Evolutionary conservation across 2,329 filamentous ascomycete genomes (phyloP).

Genomic region (Pezicula carpinea): DNA sequence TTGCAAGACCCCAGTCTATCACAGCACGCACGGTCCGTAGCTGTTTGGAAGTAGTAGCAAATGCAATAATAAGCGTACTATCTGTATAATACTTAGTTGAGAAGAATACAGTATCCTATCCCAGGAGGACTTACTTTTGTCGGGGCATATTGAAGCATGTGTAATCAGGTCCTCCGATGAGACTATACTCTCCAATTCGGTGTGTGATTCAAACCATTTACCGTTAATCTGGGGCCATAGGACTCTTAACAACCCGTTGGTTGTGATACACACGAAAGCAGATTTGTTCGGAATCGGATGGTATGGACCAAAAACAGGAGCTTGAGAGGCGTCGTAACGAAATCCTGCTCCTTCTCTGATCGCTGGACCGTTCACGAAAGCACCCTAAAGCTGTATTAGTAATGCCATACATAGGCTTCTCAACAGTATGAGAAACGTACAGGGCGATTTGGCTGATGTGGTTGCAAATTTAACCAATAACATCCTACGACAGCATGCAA

Average conservation of each 20-base stretch:
- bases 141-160: conserved; percentile 71
- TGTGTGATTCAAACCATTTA: conserved; percentile 64
- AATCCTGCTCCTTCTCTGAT: conserved; percentile 58
- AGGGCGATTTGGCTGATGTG: conserved; percentile 20
- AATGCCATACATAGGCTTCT: not conserved
- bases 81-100: conserved; percentile 13
- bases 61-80: conserved; percentile 54
- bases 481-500: conserved; percentile 74
- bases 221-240: conserved; percentile 72
- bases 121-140: conserved; percentile 55
- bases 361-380: conserved; percentile 54
- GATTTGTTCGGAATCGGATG: conserved; percentile 69
- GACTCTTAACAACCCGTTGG: conserved; percentile 68
- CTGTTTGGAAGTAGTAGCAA: conserved; percentile 66
- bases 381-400: conserved; percentile 27
- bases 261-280: conserved; percentile 72
- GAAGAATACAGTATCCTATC: conserved; percentile 1
- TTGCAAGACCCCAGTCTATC: conserved; percentile 67
- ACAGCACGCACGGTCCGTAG: conserved; percentile 69
- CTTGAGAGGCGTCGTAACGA: conserved; percentile 62
- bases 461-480: conserved; percentile 65
- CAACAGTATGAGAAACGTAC: conserved; percentile 15
- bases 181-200: conserved; percentile 70
- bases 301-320: conserved; percentile 64
- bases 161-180: conserved; percentile 73